A percentile compares a stretch with the other conserved stretches of the same genome.
These are phyloP conservation scores for Pyricularia sp. DNA, from an alignment of 2,329 filamentous ascomycete genomes.

Conservation along the genomic window DNA sequence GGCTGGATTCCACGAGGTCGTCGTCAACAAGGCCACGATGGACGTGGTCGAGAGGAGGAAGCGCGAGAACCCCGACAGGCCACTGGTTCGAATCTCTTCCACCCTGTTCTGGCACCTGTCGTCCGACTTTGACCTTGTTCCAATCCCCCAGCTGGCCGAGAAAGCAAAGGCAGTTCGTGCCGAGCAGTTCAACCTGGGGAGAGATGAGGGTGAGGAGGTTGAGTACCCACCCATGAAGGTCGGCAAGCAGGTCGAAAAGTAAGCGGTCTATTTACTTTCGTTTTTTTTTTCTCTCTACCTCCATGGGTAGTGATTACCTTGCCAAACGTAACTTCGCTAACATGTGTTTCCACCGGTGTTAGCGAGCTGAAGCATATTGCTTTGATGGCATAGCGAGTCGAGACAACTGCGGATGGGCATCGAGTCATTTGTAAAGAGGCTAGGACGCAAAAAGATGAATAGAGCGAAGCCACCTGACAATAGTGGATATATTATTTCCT, in stretches of 20 bases:
- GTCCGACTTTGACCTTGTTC: slow-evolving; percentile 45
- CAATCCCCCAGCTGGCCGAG: slow-evolving; percentile 37
- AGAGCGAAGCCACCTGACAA: too few species aligned
- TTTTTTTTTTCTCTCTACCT: background rate
- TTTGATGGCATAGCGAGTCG: slow-evolving; percentile 30
- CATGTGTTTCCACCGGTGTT: slow-evolving; percentile 2
- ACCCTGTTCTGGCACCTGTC: slow-evolving; percentile 53
- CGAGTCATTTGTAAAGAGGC: background rate
- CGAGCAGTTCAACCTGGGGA: slow-evolving; percentile 36
- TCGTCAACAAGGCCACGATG: slow-evolving; percentile 44
- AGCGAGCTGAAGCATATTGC: slow-evolving; percentile 44
- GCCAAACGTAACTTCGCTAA: slow-evolving; percentile 4
- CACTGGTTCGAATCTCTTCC: slow-evolving; percentile 47
- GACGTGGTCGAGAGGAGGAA: slow-evolving; percentile 34
- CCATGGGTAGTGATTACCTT: slow-evolving; percentile 5
- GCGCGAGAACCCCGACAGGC: slow-evolving; percentile 33
- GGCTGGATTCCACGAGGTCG: slow-evolving; percentile 53
- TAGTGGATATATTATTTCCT: too few species aligned
- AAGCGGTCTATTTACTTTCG: slow-evolving; percentile 15
- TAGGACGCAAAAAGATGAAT: too few species aligned
- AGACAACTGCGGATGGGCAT: background rate
- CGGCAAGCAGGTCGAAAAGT: slow-evolving; percentile 49
- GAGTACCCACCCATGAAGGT: slow-evolving; percentile 47
- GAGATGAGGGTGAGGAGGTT: slow-evolving; percentile 41
- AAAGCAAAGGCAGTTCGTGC: slow-evolving; percentile 33